Base-by-base conservation (phyloP, 495 filamentous ascomycete genomes). In the Daldinia vernicosa region DNA sequence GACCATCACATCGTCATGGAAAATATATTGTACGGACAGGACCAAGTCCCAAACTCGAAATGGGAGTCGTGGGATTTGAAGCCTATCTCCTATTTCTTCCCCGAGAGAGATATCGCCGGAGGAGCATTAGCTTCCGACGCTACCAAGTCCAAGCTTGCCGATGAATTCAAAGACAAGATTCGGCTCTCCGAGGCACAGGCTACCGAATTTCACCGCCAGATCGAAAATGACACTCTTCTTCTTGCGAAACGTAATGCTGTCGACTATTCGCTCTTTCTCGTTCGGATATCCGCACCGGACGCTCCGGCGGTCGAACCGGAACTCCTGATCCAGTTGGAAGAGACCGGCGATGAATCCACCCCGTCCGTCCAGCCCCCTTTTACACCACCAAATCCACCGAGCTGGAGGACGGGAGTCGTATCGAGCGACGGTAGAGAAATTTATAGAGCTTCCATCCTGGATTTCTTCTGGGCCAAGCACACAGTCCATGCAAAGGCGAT, bases 31-130 rank as follows among this genome's bases (percentile, higher is more conserved):
- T 86, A 86, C 72, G 89, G 88, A 4, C 77, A 84, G 57, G 75
- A 78, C 6, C 56, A 71, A n/a, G 78, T 77, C 2, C 33, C 55
- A 12, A 71, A 80, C 2, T 76, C 79, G 0, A 79, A 83, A 8
- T 92, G 89, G 89, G 89, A 92, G 64, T 84, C 84, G 0, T 92
- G 89, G 80, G 90, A 92, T 43, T 84, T 92, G 15, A 92, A 92
- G 70, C 90, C 90, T 0, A 86, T 83, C 24, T 86, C 87, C 39
- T 92, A 91, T 76, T 92, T 92, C 80, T 91, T 87, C 67, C 90
- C 90, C 0, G 89, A 92, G 77, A 80, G 90, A 1, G 90, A 92
- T 60, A 81, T 92, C 8, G 79, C 89, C 0, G 87, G 86, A 2
- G 87, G 87, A 0, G 76, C 79, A 0, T 79, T 92, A 0, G 82